phyloP scores from a whole-genome alignment of 2,329 filamentous ascomycete genomes.

The Drechslerella stenobrocha region DNA sequence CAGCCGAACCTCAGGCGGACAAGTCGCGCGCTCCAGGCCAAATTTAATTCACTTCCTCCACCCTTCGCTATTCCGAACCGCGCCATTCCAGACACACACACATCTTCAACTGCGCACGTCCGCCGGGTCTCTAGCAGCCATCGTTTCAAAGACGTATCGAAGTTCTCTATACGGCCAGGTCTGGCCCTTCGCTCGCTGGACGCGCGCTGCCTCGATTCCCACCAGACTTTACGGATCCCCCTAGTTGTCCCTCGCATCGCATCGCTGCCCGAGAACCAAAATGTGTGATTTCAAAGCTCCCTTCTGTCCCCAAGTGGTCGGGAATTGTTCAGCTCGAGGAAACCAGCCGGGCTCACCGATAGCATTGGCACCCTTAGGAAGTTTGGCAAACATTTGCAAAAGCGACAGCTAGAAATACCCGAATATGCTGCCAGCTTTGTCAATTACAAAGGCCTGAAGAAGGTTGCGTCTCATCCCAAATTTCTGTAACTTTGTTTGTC shows the following conservation, averaged over 20 bases:
- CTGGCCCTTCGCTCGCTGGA: constrained; percentile 10
- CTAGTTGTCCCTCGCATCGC: too few species aligned
- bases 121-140: background rate
- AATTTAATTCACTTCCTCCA: too few species aligned
- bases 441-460: constrained; percentile 98
- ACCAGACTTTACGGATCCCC: too few species aligned
- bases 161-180: background rate
- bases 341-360: constrained; percentile 34
- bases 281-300: constrained; percentile 48
- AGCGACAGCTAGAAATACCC: constrained; percentile 96
- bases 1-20: background rate
- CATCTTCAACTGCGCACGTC: background rate
- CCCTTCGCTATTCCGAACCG: background rate
- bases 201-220: too few species aligned
- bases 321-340: too few species aligned
- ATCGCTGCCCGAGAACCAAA: too few species aligned
- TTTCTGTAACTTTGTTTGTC: constrained; percentile 23
- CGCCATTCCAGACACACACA: too few species aligned
- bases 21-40: too few species aligned
- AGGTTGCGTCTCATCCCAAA: constrained; percentile 63
- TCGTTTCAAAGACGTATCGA: background rate
- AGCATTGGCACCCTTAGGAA: constrained; percentile 68
- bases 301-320: too few species aligned
- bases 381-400: constrained; percentile 99
- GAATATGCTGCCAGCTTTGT: constrained; percentile 99